Conservation (phyloP, 1,139 yeast species). For the Candida smagusa region DNA sequence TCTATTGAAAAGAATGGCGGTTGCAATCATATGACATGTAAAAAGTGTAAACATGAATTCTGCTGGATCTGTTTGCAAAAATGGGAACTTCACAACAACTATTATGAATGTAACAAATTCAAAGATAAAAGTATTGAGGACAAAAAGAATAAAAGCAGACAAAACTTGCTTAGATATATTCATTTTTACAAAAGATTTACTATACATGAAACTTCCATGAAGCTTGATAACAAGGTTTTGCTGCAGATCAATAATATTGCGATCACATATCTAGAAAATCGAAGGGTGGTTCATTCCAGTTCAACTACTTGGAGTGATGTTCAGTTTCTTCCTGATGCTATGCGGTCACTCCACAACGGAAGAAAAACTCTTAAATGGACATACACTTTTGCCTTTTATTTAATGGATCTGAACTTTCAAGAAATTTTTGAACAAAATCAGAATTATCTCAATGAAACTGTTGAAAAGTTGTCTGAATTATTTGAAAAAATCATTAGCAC, state of each 20-base stretch:
- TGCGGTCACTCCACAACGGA: slow-evolving; percentile 61
- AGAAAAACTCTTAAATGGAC: slow-evolving; percentile 88
- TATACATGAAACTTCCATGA: slow-evolving; percentile 75
- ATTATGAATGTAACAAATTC: slow-evolving; percentile 66
- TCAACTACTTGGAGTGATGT: slow-evolving; percentile 75
- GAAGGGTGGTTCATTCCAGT: slow-evolving; percentile 12
- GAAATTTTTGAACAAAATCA: slow-evolving; percentile 75
- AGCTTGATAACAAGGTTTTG: slow-evolving; percentile 66
- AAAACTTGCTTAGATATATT: slow-evolving; percentile 61
- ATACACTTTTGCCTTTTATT: slow-evolving; percentile 74
- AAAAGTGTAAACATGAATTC: slow-evolving; percentile 72
- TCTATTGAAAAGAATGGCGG: slow-evolving; percentile 84
- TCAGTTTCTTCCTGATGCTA: slow-evolving; percentile 75
- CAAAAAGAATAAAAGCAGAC: slow-evolving; percentile 32
- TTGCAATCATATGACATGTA: slow-evolving; percentile 93
- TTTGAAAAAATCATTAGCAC: slow-evolving; percentile 51
- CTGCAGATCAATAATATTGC: slow-evolving; percentile 62
- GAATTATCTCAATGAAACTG: slow-evolving; percentile 64
- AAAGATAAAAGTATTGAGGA: slow-evolving; percentile 29
- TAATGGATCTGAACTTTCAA: slow-evolving; percentile 47
- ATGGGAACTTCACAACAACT: slow-evolving; percentile 71
- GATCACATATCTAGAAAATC: slow-evolving; percentile 53
- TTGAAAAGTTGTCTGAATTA: slow-evolving; percentile 75
- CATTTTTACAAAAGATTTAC: slow-evolving; percentile 76
- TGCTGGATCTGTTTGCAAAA: slow-evolving; percentile 90